Base-by-base conservation (phyloP, 1,139 yeast genomes). In the Pichia terricola region DNA sequence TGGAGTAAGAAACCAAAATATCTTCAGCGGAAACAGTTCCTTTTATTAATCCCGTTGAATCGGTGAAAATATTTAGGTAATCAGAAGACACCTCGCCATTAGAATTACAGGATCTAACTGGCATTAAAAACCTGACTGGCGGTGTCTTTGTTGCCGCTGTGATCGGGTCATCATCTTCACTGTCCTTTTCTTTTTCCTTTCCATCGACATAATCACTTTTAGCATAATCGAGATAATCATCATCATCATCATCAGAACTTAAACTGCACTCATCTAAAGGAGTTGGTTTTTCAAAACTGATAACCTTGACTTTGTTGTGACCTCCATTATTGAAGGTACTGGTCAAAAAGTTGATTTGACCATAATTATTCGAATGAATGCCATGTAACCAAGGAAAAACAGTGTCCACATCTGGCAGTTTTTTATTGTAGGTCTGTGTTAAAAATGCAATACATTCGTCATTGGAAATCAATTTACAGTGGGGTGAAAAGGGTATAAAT, bases 301-400 rank as follows among this genome's bases (percentile, higher is more conserved):
- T 50, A 33, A 50, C 36, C 30, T 35, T 45, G 3, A 48, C 28
- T 28, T 38, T 45, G 35, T 39, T 57, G 8, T 6, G 25, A n/a
- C 7, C 11, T 6, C 25, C 11, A 30, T 32, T 33, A 25, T 22
- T 37, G 9, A 39, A 26, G 26, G 38, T 43, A 42, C 51, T 57
- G 11, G 58, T 48, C 38, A 62, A 46, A 43, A 62, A 63, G 38
- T 56, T 51, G 4, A 69, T 60, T 53, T 76, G 81, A 3, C 79
- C 75, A 50, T 65, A 66, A 54, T 76, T 76, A 37, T 69, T 72
- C 33, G 59, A 62, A 51, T 76, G 77, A 27, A 79, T 63, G 0
- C 95, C 94, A 59, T 88, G 96, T 37, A 86, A 69, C 96, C 96
- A 88, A 1, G 97, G 97, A 55, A 88, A 89, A 72, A 88, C 76